Evolutionary conservation across 2,329 filamentous ascomycete species (phyloP).

Genomic region (Ceratocystis albifundus): DNA sequence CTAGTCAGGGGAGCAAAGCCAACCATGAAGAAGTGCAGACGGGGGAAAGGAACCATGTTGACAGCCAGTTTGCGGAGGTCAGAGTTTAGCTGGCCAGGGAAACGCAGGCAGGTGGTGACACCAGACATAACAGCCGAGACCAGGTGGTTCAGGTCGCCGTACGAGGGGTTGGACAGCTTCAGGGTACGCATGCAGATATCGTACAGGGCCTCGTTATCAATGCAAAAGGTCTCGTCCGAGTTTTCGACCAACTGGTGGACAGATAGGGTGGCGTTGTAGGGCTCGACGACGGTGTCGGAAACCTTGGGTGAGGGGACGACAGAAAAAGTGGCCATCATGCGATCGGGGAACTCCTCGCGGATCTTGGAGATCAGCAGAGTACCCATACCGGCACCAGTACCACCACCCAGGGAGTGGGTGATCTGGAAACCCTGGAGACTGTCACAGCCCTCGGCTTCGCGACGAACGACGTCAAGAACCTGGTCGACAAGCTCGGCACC

Average conservation of each 20-base stretch:
- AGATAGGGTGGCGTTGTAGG: slow-evolving; percentile 98
- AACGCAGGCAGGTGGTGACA: slow-evolving; percentile 95
- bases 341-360: slow-evolving; percentile 98
- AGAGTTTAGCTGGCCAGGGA: slow-evolving; percentile 99
- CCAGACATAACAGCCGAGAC: slow-evolving; percentile 99
- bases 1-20: slow-evolving; percentile 97
- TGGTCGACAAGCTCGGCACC: slow-evolving; percentile 98
- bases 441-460: slow-evolving; percentile 97
- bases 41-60: slow-evolving; percentile 99
- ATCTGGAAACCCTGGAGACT: slow-evolving; percentile 99
- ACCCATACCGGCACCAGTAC: slow-evolving; percentile 99
- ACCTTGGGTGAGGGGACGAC: slow-evolving; percentile 98
- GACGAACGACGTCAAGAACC: slow-evolving; percentile 95
- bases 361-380: slow-evolving; percentile 99
- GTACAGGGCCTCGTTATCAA: slow-evolving; percentile 99
- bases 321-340: slow-evolving; percentile 99
- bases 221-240: slow-evolving; percentile 99
- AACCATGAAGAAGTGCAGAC: slow-evolving; percentile 99
- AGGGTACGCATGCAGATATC: slow-evolving; percentile 99
- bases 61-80: slow-evolving; percentile 98
- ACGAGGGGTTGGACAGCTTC: slow-evolving; percentile 96
- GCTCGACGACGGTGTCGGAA: slow-evolving; percentile 98
- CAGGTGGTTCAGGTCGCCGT: slow-evolving; percentile 98
- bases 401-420: slow-evolving; percentile 99
- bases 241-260: slow-evolving; percentile 99